Evolutionary conservation across 2,329 filamentous ascomycete species (phyloP).

Genomic region (Colletotrichum spaethianum): DNA sequence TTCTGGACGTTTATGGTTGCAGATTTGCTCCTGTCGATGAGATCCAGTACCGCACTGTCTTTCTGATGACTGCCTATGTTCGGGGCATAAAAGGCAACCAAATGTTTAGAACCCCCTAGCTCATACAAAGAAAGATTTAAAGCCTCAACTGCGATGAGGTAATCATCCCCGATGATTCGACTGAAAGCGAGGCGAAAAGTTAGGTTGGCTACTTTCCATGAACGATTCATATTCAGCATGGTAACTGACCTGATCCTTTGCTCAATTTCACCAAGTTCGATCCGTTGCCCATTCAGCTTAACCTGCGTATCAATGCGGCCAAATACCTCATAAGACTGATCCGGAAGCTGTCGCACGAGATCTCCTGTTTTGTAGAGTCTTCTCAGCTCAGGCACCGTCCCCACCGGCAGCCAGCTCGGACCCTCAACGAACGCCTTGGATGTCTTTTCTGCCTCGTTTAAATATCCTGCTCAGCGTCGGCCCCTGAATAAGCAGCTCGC

Average conservation of each 20-base stretch:
- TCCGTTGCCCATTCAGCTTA: constrained; percentile 44
- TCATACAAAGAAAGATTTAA: background rate
- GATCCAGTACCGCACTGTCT: background rate
- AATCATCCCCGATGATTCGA: background rate
- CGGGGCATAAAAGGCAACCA: constrained; percentile 15
- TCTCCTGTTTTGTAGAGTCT: constrained; percentile 62
- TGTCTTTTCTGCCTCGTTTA: constrained; percentile 62
- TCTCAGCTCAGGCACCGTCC: background rate
- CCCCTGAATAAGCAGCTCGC: constrained; percentile 73
- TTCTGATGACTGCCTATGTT: background rate
- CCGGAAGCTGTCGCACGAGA: constrained; percentile 47
- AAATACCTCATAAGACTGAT: constrained; percentile 39
- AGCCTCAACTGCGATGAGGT: constrained; percentile 7
- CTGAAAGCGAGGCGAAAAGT: background rate
- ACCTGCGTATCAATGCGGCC: constrained; percentile 45
- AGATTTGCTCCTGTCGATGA: background rate
- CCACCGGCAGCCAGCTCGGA: constrained; percentile 51
- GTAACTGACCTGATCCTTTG: constrained; percentile 11
- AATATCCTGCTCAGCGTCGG: constrained; percentile 65
- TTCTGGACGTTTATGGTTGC: background rate
- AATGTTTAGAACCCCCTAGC: background rate
- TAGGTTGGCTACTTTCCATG: background rate
- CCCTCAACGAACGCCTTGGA: constrained; percentile 60
- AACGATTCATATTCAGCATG: background rate
- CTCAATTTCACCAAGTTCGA: constrained; percentile 46